These are phyloP conservation scores for Bruguiera gymnorhiza DNA, from an alignment of 345 rosid species.

Conservation along the genomic window DNA sequence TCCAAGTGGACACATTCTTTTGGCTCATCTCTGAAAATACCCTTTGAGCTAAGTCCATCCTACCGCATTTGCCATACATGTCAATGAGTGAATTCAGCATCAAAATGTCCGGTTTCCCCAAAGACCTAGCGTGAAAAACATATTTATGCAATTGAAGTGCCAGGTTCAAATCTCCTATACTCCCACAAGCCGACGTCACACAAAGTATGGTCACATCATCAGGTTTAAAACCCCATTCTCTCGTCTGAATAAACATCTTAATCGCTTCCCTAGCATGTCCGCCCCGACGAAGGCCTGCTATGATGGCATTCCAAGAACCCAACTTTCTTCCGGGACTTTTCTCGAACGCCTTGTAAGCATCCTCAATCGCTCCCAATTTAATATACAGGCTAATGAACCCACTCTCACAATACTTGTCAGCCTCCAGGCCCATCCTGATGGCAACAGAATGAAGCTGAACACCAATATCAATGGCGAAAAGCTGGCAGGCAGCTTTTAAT, in stretches of 20 bases:
- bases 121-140: constrained; percentile 48
- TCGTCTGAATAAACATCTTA: constrained; percentile 55
- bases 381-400: constrained; percentile 57
- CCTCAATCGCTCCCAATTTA: constrained; percentile 45
- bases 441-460: constrained; percentile 64
- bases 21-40: constrained; percentile 49
- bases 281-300: constrained; percentile 64
- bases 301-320: constrained; percentile 86
- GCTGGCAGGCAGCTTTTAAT: constrained; percentile 51
- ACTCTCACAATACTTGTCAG: constrained; percentile 71
- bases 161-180: constrained; percentile 58
- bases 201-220: constrained; percentile 81
- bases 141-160: constrained; percentile 74
- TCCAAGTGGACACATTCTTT: constrained; percentile 80
- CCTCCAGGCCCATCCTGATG: constrained; percentile 44
- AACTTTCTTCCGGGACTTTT: constrained; percentile 63
- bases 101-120: constrained; percentile 44
- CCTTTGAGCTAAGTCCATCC: constrained; percentile 63
- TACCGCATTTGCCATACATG: constrained; percentile 81
- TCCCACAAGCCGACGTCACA: constrained; percentile 70
- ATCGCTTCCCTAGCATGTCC: constrained; percentile 56
- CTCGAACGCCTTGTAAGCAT: constrained; percentile 62
- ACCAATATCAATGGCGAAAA: constrained; percentile 40
- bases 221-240: constrained; percentile 57
- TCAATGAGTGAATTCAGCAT: constrained; percentile 75